Conservation (phyloP, 2,329 filamentous ascomycete species). For the Ceratocystis albifundus region DNA sequence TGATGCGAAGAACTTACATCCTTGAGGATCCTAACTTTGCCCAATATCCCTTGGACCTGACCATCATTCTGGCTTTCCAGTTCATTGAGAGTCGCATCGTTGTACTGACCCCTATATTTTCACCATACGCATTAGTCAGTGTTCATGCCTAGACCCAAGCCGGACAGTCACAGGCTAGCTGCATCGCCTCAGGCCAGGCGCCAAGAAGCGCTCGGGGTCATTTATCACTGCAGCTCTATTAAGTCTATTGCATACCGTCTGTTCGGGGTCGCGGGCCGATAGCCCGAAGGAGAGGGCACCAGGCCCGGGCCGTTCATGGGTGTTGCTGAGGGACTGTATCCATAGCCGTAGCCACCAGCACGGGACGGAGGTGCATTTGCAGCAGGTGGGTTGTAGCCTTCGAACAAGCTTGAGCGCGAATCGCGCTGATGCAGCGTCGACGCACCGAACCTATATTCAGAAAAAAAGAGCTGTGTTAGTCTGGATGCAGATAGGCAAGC, state of each 20-base stretch:
- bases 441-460: constrained; percentile 49
- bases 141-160: not conserved
- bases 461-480: constrained; percentile 1
- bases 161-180: no score
- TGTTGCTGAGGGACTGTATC: constrained; percentile 23
- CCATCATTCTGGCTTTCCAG: constrained; percentile 91
- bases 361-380: constrained; percentile 33
- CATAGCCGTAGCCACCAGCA: constrained; percentile 43
- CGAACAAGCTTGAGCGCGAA: constrained; percentile 61
- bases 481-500: no score
- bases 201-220: no score
- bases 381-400: constrained; percentile 49
- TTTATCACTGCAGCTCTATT: no score
- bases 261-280: constrained; percentile 60
- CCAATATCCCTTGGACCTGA: constrained; percentile 78
- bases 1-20: constrained; percentile 47
- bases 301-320: constrained; percentile 17
- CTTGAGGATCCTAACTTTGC: constrained; percentile 82
- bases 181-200: no score
- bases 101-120: constrained; percentile 66
- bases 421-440: constrained; percentile 58
- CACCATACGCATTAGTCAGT: not conserved
- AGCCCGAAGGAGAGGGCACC: constrained; percentile 32
- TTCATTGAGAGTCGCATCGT: constrained; percentile 79
- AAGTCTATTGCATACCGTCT: constrained; percentile 38